These are phyloP conservation scores for Anaeramoeba flamelloides DNA, from an alignment of 78 protist genomes.

Conservation along the genomic window DNA sequence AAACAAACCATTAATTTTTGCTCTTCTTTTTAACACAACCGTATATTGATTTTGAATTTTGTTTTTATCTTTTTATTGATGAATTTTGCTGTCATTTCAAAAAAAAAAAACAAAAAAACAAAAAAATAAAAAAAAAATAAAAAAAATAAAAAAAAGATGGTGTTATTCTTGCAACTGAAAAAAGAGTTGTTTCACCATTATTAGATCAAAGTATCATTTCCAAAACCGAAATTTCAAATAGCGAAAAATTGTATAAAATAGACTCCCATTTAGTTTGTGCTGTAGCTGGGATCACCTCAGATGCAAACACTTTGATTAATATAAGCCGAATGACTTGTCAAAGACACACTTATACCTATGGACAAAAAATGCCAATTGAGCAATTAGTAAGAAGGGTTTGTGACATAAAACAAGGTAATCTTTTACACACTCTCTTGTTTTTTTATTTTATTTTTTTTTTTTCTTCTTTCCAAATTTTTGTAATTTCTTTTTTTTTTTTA, in stretches of 20 bases:
- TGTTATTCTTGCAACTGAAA: constrained; percentile 84
- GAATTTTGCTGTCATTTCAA: no score
- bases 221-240: background rate
- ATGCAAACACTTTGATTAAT: constrained; percentile 91
- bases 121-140: no score
- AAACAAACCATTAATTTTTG: no score
- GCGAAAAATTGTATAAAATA: constrained; percentile 80
- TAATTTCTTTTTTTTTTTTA: background rate
- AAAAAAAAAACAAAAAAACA: no score
- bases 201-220: no score
- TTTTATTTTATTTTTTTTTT: background rate
- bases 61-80: no score
- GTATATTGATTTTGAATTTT: no score
- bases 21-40: no score
- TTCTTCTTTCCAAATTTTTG: no score
- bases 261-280: constrained; percentile 52
- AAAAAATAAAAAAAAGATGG: no score
- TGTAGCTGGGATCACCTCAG: constrained; percentile 94
- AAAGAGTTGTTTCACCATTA: constrained; percentile 49
- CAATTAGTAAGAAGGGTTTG: constrained; percentile 67
- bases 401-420: constrained; percentile 94
- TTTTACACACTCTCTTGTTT: background rate
- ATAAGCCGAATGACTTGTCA: constrained; percentile 68
- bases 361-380: constrained; percentile 81
- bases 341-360: constrained; percentile 38